Evolutionary conservation across 257 asterid species (phyloP), one percentile per base, ranked within the genome.

Genomic region (Leptodermis oblonga): DNA sequence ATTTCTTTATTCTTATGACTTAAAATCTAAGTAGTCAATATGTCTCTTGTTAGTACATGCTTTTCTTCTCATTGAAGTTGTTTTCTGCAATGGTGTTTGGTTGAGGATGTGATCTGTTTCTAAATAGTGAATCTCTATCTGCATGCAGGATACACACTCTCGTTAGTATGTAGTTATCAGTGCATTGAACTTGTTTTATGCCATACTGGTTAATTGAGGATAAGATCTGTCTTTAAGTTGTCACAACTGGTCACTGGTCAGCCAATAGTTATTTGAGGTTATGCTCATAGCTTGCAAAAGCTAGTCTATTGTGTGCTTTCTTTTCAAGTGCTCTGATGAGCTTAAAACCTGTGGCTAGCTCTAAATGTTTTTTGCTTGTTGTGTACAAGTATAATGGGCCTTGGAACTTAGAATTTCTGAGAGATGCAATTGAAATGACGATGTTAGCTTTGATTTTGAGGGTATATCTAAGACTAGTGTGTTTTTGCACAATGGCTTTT

Each of bases 361-460:
- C 3, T n/a, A 11, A n/a, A 37, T 30, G 3, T 69, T 18, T 28
- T 43, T 28, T 25, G 13, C 36, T 67, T 55, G 4, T 33, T 55
- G 31, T 56, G 15, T 53, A 42, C 17, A 2, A 15, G 5, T 31
- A 48, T 31, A 18, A 18, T 37, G 17, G 18, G 30, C n/a, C 18
- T 20, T 37, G 17, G 30, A 13, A 11, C 22, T 13, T n/a, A 22
- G 63, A 20, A 20, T 15, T 37, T 23, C 23, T 5, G 9, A 39
- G 25, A 36, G 63, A 23, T 37, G 26, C 30, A 6, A 14, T 36
- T 36, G 54, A 54, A 60, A 9, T 54, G 36, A 23, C 25, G 53
- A 68, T 68, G 12, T 46, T 59, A 43, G 39, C 52, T 3, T 68
- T 68, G 54, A 10, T 26, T 68, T 65, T 22, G 20, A 30, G 52